Conservation (phyloP, 2,329 filamentous ascomycete species). For the Cladosporium halotolerans region DNA sequence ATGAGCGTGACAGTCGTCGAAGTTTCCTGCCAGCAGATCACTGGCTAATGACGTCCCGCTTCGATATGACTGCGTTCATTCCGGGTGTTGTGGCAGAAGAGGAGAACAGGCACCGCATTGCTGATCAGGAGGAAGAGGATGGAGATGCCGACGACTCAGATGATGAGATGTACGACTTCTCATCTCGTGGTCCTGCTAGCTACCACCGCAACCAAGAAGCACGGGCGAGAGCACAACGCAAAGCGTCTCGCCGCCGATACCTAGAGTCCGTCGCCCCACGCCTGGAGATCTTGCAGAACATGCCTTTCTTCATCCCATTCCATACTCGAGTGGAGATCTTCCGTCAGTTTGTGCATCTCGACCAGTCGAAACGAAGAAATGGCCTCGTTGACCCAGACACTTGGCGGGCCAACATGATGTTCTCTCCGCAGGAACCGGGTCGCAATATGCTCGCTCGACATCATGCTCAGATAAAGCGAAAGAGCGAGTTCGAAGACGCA, state of each 20-base stretch:
- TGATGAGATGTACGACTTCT: slow-evolving; percentile 29
- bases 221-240: slow-evolving; percentile 58
- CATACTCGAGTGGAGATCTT: slow-evolving; percentile 87
- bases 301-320: slow-evolving; percentile 96
- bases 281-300: slow-evolving; percentile 84
- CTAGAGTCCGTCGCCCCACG: slow-evolving; percentile 77
- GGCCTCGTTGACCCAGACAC: slow-evolving; percentile 66
- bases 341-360: slow-evolving; percentile 79
- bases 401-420: slow-evolving; percentile 55
- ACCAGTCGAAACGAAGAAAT: slow-evolving; percentile 63
- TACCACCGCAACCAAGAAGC: slow-evolving; percentile 43
- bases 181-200: background rate
- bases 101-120: slow-evolving; percentile 63
- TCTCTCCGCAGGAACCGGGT: slow-evolving; percentile 27
- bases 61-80: slow-evolving; percentile 86
- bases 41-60: slow-evolving; percentile 86
- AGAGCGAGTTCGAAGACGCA: slow-evolving; percentile 78
- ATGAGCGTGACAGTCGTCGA: slow-evolving; percentile 85
- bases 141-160: slow-evolving; percentile 41
- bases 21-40: slow-evolving; percentile 76
- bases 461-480: slow-evolving; percentile 72
- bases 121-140: slow-evolving; percentile 56
- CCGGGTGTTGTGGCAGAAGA: slow-evolving; percentile 82
- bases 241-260: slow-evolving; percentile 61
- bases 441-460: slow-evolving; percentile 50